A percentile compares a stretch with the other conserved stretches of the same genome.
Evolutionary conservation across 2,329 filamentous ascomycete genomes (phyloP).

Genomic region (Penicillium capsulatum): DNA sequence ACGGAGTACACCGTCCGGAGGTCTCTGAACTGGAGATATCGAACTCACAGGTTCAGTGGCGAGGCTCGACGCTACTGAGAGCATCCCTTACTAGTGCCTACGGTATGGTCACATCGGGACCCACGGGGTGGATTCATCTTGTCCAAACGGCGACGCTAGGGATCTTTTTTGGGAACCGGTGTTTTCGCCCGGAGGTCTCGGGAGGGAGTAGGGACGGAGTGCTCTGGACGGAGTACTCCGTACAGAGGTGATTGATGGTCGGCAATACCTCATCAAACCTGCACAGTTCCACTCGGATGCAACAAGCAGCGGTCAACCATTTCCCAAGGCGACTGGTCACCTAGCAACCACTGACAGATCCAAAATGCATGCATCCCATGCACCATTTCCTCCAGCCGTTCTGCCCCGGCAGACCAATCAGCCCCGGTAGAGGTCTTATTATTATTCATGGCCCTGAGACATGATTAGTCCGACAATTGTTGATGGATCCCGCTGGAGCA

Average conservation of each 20-base stretch:
- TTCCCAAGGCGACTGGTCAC: constrained; percentile 15
- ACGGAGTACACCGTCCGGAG: no score
- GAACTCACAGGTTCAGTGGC: constrained; percentile 13
- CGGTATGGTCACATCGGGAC: constrained; percentile 8
- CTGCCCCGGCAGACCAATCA: constrained; percentile 13
- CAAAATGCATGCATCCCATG: constrained; percentile 10
- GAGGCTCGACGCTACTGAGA: constrained; percentile 19
- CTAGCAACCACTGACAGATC: constrained; percentile 24
- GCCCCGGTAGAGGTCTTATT: constrained; percentile 7
- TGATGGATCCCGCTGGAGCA: constrained; percentile 1
- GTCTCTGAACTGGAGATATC: no score
- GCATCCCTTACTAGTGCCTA: constrained; percentile 19
- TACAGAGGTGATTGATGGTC: no score
- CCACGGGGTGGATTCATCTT: constrained; percentile 4
- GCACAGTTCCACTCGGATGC: no score
- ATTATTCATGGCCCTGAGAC: constrained; percentile 9
- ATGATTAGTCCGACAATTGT: constrained; percentile 13
- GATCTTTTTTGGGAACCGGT: constrained; percentile 22
- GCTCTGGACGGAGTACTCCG: no score
- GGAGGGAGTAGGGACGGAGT: no score
- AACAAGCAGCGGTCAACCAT: constrained; percentile 17
- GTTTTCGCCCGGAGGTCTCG: constrained; percentile 20
- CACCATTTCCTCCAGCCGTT: constrained; percentile 3
- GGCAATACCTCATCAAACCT: no score
- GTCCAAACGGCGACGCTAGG: constrained; percentile 23